Evolutionary conservation across 129 eudicot genomes (phyloP), one percentile per base, ranked within the genome.

Genomic region (Centrapalus pauciflorus): DNA sequence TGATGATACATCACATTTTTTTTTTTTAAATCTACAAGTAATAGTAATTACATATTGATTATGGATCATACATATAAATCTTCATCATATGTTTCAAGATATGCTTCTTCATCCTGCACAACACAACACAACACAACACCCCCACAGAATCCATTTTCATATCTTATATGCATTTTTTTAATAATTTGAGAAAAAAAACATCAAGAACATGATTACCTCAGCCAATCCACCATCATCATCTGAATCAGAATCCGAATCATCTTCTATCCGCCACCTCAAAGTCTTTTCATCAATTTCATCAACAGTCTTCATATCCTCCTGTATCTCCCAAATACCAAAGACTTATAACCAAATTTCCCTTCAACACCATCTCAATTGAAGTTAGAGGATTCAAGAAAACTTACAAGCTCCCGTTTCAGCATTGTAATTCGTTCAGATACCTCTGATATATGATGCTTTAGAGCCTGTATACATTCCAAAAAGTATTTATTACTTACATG

Each of bases 361-460:
- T 62, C 27, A 3, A 14, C 37, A 25, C 28, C 16, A 52, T 64
- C 8, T 10, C 38, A 52, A 64, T 35, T 12, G 49, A 26, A 32
- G 57, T 37, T 16, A 13, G 35, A 56, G 51, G 25, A n/a, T 55
- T 20, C 49, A 10, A 49, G 33, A 61, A 64, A 52, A 54, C 89
- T 55, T 82, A 92, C 96, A 10, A 85, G 91, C 67, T 88, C 98
- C 45, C 71, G 37, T 77, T 83, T 86, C 81, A 89, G 75, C 83
- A 77, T 82, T 78, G 80, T 78, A 17, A 89, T 76, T 65, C 81
- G 81, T 60, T 70, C 85, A 38, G 71, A 80, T 25, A 93, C 83
- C 80, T 86, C 85, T 51, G 55, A 5, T 20, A 93, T 65, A 76
- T 89, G 99, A 81, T 84, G 87, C 83, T 80, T 93, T 41, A 93